Evolutionary conservation across 2,329 filamentous ascomycete genomes (phyloP), one percentile per base, ranked within the genome.

Genomic region (Elsinoe arachidis): DNA sequence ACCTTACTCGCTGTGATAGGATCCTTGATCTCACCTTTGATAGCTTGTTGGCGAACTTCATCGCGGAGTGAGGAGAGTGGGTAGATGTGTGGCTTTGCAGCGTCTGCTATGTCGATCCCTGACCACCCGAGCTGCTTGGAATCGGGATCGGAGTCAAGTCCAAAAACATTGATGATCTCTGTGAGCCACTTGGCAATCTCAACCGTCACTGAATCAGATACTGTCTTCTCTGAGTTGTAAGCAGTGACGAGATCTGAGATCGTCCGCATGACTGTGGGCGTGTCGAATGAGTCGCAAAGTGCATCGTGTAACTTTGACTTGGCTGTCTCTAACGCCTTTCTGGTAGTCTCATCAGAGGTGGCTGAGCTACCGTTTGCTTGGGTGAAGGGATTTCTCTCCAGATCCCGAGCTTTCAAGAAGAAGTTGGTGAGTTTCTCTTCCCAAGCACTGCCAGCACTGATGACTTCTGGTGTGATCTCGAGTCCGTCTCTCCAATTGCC

Each of bases 401-500:
- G 67, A 61, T 82, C 79, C 43, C 75, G 77, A 26, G 78, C 72
- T 61, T 83, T 83, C 60, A 83, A 72, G 69, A 85, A 85, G 68
- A 85, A 85, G 68, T 84, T 85, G 70, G 87, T 87, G 30, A 95
- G 75, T 15, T 85, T 86, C 52, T 84, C 83, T 68, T 96, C 91
- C 87, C 90, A 96, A 44, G 79, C 82, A 58, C 84, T 81, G 5
- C 87, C 87, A 64, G 85, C 82, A 43, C 83, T 83, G 58, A 88
- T 80, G 73, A 96, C 84, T 57, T 91, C 89, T 1, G 87, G 84
- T 0, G 90, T 92, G 61, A 96, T 93, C 68, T 96, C 92, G 33
- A 96, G 85, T 1, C 90, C 88, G 52, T 96, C 88, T 64, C 89
- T 88, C 91, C 92, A 97, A 51, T 83, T 83, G 44, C 91, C 90